Evolutionary conservation across 1,284 basidiomycete genomes (phyloP).

Genomic region (Malassezia furfur): DNA sequence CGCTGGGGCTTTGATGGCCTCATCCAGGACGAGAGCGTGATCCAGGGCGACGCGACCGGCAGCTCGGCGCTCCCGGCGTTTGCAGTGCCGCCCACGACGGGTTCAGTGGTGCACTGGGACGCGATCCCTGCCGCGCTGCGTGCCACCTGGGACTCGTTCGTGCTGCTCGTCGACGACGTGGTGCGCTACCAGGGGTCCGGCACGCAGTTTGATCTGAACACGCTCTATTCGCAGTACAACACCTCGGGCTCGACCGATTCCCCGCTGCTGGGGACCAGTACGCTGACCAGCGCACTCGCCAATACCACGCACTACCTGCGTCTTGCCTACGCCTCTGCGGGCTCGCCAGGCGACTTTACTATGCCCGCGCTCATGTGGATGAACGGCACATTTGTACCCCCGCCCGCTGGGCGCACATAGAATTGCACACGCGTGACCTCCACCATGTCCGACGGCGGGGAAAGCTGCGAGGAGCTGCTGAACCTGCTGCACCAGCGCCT

Average conservation of each 20-base stretch:
- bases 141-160: slow-evolving; percentile 61
- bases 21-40: slow-evolving; percentile 65
- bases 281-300: slow-evolving; percentile 54
- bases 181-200: slow-evolving; percentile 62
- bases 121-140: slow-evolving; percentile 51
- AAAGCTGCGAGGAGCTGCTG: slow-evolving; percentile 17
- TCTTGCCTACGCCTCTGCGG: slow-evolving; percentile 58
- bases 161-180: slow-evolving; percentile 73
- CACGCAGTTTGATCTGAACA: slow-evolving; percentile 45
- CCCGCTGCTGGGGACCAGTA: background rate
- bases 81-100: slow-evolving; percentile 38
- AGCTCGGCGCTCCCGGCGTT: slow-evolving; percentile 65
- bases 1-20: slow-evolving; percentile 61
- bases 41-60: slow-evolving; percentile 63
- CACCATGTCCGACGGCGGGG: slow-evolving; percentile 14
- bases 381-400: slow-evolving; percentile 65
- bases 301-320: slow-evolving; percentile 65
- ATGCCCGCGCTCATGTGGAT: slow-evolving; percentile 64
- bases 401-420: slow-evolving; percentile 22
- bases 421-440: background rate
- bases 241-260: background rate
- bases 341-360: slow-evolving; percentile 70
- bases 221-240: slow-evolving; percentile 14
- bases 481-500: slow-evolving; percentile 18
- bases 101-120: slow-evolving; percentile 55